phyloP scores from a whole-genome alignment of 495 filamentous ascomycete species.

The Staphylotrichum longicolle region DNA sequence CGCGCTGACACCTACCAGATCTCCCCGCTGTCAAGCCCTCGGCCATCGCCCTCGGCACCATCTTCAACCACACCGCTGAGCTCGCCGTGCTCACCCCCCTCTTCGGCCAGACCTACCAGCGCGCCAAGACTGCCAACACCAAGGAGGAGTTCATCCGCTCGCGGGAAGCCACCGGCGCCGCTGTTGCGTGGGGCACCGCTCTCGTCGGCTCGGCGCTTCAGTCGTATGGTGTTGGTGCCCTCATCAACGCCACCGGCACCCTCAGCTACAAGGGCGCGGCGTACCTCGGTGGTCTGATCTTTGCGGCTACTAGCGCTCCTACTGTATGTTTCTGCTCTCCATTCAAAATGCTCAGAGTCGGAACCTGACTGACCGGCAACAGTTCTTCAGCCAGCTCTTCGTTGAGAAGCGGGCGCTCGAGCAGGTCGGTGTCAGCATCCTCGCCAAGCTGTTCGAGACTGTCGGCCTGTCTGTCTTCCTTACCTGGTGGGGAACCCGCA shows the following conservation, averaged over 20 bases:
- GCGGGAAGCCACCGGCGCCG: conserved; percentile 84
- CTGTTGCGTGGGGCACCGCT: conserved; percentile 85
- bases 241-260: conserved; percentile 94
- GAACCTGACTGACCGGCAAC: conserved; percentile 21
- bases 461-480: conserved; percentile 88
- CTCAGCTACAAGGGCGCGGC: conserved; percentile 95
- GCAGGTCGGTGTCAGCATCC: conserved; percentile 77
- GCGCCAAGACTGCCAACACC: conserved; percentile 83
- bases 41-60: conserved; percentile 90
- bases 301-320: conserved; percentile 85
- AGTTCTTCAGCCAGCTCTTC: conserved; percentile 85
- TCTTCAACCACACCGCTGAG: conserved; percentile 80
- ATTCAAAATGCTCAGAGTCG: too few species aligned
- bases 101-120: conserved; percentile 94
- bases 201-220: conserved; percentile 85
- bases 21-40: conserved; percentile 96
- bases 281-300: conserved; percentile 86
- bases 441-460: conserved; percentile 86
- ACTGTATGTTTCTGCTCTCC: conserved; percentile 56
- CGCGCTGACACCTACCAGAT: conserved; percentile 53
- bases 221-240: conserved; percentile 89
- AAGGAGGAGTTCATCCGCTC: conserved; percentile 96
- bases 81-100: conserved; percentile 73
- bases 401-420: conserved; percentile 90
- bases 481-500: conserved; percentile 95